Base-by-base conservation (phyloP, 2,329 filamentous ascomycete genomes). In the Nigrograna mackinnonii region DNA sequence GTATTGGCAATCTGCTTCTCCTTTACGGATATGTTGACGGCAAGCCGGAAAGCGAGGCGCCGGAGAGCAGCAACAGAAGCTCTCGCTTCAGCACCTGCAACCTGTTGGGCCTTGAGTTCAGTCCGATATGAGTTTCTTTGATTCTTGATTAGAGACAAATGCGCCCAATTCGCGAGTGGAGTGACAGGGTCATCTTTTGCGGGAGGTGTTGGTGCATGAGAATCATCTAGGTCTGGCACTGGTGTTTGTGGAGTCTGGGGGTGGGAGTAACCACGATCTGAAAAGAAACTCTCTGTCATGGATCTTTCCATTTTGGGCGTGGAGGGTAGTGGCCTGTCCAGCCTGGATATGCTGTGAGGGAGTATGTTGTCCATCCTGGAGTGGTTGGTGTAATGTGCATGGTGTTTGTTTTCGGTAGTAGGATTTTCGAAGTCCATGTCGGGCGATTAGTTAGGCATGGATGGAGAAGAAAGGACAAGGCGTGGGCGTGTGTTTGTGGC, bases 21-120 rank as follows among this genome's bases (percentile, higher is more conserved):
- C 50, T 68, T 69, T 26, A 69, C 62, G 12, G 63, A 66, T 21
- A 68, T 69, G 31, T 65, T 68, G 22, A 68, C 61, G 12, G 63
- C 66, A 53, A 69, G 64, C 35, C 66, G 64, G 41, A 69, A 60
- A 9, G 66, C 66, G 26, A 69, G 54, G 22, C 64, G 58, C 26
- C 66, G 59, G 20, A 69, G 47, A 19, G 63, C 60, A 34, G 63
- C 46, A 13, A 69, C 60, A 0, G 63, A 67, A 12, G 62, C 59
- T 43, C 62, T 64, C 5, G 64, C 60, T 44, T 68, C 62, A 3
- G 55, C 54, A 24, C 60, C 57, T 6, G 66, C 66, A 21, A 62
- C 41, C 43, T 63, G 57, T 30, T 64, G 61, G 14, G 55, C 59
- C 37, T 63, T 62, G 38, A 69, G 57, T 44, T 67, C 54, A 4